phyloP scores from a whole-genome alignment of 202 grass and related monocot genomes.

The Zoysia matrella region DNA sequence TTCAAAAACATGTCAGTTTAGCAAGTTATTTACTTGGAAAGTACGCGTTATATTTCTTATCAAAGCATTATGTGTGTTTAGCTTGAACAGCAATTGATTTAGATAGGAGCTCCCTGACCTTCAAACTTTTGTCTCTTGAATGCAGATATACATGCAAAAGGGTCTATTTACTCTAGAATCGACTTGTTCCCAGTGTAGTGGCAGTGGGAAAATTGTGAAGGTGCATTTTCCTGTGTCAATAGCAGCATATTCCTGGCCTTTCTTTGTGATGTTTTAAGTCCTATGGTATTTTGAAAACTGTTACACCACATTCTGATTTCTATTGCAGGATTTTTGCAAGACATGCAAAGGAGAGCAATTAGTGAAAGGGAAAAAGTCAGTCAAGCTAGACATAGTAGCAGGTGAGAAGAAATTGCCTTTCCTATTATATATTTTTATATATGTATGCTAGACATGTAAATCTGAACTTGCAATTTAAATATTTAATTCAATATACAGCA shows the following conservation, averaged over 20 bases:
- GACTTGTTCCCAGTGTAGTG: slow-evolving; percentile 71
- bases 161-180: slow-evolving; percentile 72
- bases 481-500: slow-evolving; percentile 24
- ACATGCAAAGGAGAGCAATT: slow-evolving; percentile 90
- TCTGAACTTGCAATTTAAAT: slow-evolving; percentile 34
- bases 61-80: slow-evolving; percentile 11
- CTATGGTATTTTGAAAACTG: background rate
- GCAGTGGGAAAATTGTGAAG: slow-evolving; percentile 90
- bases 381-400: slow-evolving; percentile 91
- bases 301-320: slow-evolving; percentile 30
- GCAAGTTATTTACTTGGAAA: background rate
- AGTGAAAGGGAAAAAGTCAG: slow-evolving; percentile 73
- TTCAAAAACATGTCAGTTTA: background rate
- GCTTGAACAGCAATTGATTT: background rate
- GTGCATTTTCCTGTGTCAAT: slow-evolving; percentile 50
- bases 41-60: background rate
- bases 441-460: slow-evolving; percentile 24
- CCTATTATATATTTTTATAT: slow-evolving; percentile 21
- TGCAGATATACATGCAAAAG: slow-evolving; percentile 71
- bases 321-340: slow-evolving; percentile 87
- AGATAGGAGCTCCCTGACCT: slow-evolving; percentile 23
- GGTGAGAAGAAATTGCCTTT: slow-evolving; percentile 48
- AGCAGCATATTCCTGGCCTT: slow-evolving; percentile 18
- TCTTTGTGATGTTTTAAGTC: slow-evolving; percentile 12
- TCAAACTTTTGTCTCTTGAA: slow-evolving; percentile 33